These are phyloP conservation scores for Plectosphaerella cucumerina DNA, from an alignment of 2,329 filamentous ascomycete species.

Conservation along the genomic window DNA sequence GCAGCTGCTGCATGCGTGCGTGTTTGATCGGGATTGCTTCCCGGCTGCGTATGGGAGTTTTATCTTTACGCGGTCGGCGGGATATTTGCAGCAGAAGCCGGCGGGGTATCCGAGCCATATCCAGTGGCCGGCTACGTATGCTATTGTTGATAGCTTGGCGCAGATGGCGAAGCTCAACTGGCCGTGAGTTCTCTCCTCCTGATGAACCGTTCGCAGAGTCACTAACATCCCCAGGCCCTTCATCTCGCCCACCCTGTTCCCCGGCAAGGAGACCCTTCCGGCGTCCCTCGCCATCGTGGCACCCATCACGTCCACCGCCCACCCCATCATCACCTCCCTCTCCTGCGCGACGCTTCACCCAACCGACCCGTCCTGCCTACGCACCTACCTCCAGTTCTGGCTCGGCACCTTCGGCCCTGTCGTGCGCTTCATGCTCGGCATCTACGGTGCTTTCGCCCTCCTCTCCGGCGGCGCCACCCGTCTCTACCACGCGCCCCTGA, in stretches of 20 bases:
- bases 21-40: constrained; percentile 74
- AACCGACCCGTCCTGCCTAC: constrained; percentile 78
- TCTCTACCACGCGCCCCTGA: constrained; percentile 66
- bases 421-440: constrained; percentile 69
- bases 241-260: constrained; percentile 82
- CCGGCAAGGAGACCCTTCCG: constrained; percentile 64
- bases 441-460: constrained; percentile 66
- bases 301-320: constrained; percentile 77
- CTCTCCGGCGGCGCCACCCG: constrained; percentile 59
- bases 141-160: constrained; percentile 77
- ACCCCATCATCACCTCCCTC: constrained; percentile 79
- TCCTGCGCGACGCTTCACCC: constrained; percentile 91
- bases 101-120: constrained; percentile 60
- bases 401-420: constrained; percentile 76
- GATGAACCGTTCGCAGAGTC: not conserved
- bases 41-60: constrained; percentile 47
- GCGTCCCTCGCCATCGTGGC: constrained; percentile 62
- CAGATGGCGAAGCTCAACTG: constrained; percentile 78
- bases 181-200: constrained; percentile 57
- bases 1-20: constrained; percentile 70
- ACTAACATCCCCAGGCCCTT: constrained; percentile 53
- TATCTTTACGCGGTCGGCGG: constrained; percentile 67
- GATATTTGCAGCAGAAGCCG: constrained; percentile 75
- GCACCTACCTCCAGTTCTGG: constrained; percentile 85
- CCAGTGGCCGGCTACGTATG: constrained; percentile 70